phyloP scores from a whole-genome alignment of 306 rosid genomes.

The Delonix regia region DNA sequence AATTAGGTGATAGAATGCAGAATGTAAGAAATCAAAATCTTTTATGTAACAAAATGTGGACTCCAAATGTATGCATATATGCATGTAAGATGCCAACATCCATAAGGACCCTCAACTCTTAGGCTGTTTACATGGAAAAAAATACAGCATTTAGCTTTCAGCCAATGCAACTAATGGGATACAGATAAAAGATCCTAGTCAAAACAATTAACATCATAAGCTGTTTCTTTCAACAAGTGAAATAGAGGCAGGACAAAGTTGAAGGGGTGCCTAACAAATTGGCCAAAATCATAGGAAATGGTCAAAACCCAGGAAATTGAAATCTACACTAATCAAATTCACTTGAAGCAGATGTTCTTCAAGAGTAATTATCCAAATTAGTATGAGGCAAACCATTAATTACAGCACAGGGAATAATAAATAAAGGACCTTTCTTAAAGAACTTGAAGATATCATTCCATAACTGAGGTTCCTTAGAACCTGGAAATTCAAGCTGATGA shows the following conservation, averaged over 20 bases:
- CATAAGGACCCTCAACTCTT: neutral
- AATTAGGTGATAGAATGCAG: constrained; percentile 16
- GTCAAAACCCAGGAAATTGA: constrained; percentile 4
- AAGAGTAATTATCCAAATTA: constrained; percentile 3
- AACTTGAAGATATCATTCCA: constrained; percentile 84
- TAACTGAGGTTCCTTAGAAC: constrained; percentile 86
- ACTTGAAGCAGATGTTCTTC: neutral
- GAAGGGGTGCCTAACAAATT: neutral
- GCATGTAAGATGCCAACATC: constrained; percentile 12
- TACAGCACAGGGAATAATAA: constrained; percentile 14
- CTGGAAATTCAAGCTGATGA: constrained; percentile 84
- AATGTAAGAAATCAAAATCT: neutral
- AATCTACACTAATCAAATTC: constrained; percentile 7
- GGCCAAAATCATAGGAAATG: constrained; percentile 1
- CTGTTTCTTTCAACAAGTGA: neutral
- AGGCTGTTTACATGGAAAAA: neutral
- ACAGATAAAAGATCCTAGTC: neutral
- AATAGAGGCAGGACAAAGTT: neutral
- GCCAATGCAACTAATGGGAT: neutral
- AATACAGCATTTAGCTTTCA: constrained; percentile 4
- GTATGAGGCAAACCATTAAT: neutral
- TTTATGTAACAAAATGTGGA: neutral
- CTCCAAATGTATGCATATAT: constrained; percentile 3
- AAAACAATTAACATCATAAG: neutral
- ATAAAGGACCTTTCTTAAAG: constrained; percentile 71